These are phyloP conservation scores for Arthrinium puccinioides DNA, from an alignment of 2,329 filamentous ascomycete genomes.

Conservation along the genomic window DNA sequence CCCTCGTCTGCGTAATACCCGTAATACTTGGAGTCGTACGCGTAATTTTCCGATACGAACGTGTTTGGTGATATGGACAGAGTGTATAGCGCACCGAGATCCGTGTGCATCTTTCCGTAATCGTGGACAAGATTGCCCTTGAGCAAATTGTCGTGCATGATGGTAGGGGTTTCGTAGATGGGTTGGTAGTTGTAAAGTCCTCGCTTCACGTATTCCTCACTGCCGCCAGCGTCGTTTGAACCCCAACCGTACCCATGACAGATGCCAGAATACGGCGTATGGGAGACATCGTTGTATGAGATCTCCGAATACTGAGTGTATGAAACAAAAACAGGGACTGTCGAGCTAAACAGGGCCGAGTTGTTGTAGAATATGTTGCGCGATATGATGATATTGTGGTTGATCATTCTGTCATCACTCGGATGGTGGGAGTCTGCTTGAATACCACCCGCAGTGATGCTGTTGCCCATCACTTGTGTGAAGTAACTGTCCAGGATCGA, in stretches of 20 bases:
- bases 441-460: constrained; percentile 1
- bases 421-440: constrained; percentile 1
- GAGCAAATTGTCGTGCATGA: neutral
- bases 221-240: constrained; percentile 2
- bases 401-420: neutral
- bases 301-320: neutral
- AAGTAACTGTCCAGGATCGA: neutral
- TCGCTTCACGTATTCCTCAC: constrained; percentile 1
- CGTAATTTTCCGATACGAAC: constrained; percentile 1
- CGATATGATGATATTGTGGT: neutral
- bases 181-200: constrained; percentile 2
- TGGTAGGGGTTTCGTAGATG: neutral
- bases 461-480: constrained; percentile 2
- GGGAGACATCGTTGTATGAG: neutral
- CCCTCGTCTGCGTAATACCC: constrained; percentile 1
- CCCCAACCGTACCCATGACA: constrained; percentile 1
- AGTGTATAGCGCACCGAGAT: constrained; percentile 1
- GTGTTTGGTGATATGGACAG: neutral
- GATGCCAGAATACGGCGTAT: neutral
- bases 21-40: constrained; percentile 1
- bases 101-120: constrained; percentile 1
- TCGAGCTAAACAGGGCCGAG: constrained; percentile 1
- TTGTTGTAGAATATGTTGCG: constrained; percentile 2
- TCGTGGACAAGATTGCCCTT: neutral
- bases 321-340: constrained; percentile 1